Conservation (phyloP, 192 early-diverging fungal genomes). For the Chytriomyces sp. region DNA sequence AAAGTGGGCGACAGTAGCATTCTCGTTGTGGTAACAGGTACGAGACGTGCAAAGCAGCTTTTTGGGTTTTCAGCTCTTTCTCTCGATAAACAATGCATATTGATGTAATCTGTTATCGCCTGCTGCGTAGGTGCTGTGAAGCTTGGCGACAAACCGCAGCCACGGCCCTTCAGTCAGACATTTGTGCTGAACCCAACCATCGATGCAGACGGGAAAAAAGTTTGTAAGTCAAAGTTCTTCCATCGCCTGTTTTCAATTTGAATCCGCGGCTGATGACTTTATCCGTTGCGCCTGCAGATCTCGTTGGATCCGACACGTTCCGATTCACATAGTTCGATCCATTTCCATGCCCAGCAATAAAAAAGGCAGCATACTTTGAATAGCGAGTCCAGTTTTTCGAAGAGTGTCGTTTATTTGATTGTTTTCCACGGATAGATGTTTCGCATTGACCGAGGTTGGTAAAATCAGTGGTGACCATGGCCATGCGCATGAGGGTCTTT, state of each 20-base stretch:
- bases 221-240: constrained; percentile 15
- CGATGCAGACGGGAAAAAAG: constrained; percentile 32
- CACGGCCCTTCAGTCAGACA: constrained; percentile 40
- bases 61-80: not conserved
- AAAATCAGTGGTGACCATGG: constrained; percentile 27
- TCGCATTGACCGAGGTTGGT: too few relatives aligned
- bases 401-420: too few relatives aligned
- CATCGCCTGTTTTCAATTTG: not conserved
- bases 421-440: too few relatives aligned
- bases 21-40: constrained; percentile 30
- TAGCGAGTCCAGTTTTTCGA: too few relatives aligned
- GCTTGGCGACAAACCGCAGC: constrained; percentile 42
- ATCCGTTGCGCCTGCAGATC: constrained; percentile 7
- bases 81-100: not conserved
- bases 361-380: too few relatives aligned
- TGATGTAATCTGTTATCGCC: not conserved
- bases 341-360: too few relatives aligned
- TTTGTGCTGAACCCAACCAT: constrained; percentile 44
- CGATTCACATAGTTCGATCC: constrained; percentile 22
- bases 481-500: constrained; percentile 32
- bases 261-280: not conserved
- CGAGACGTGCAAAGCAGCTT: not conserved
- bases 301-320: constrained; percentile 36
- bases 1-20: constrained; percentile 22
- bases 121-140: constrained; percentile 38